A percentile compares a stretch with the other conserved stretches of the same genome.
phyloP scores from a whole-genome alignment of 2,329 filamentous ascomycete genomes.

The Nemania abortiva region DNA sequence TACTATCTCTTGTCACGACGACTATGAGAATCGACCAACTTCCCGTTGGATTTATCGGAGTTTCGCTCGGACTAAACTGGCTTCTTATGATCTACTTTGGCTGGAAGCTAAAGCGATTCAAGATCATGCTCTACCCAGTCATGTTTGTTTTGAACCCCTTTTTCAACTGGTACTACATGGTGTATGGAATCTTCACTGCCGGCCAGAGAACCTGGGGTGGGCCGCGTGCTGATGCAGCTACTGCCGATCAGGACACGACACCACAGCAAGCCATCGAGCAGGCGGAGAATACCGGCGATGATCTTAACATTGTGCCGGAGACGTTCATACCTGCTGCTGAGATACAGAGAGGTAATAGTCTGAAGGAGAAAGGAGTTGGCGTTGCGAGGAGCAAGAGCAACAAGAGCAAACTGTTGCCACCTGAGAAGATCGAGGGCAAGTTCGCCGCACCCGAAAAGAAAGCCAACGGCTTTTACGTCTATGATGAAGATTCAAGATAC shows the following conservation, averaged over 20 bases:
- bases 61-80: slow-evolving; percentile 95
- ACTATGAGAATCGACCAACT: slow-evolving; percentile 82
- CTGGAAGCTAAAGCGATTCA: slow-evolving; percentile 85
- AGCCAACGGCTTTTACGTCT: slow-evolving; percentile 76
- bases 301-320: slow-evolving; percentile 89
- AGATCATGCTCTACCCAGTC: slow-evolving; percentile 93
- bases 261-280: slow-evolving; percentile 86
- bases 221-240: slow-evolving; percentile 87
- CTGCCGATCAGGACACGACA: slow-evolving; percentile 80
- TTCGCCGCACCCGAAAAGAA: slow-evolving; percentile 79
- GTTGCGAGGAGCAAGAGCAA: slow-evolving; percentile 64
- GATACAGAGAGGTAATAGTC: slow-evolving; percentile 54
- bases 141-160: slow-evolving; percentile 98
- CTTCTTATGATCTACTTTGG: slow-evolving; percentile 97
- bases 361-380: slow-evolving; percentile 51
- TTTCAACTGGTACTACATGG: slow-evolving; percentile 99
- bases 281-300: slow-evolving; percentile 83
- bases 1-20: slow-evolving; percentile 86
- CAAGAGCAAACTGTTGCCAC: slow-evolving; percentile 75
- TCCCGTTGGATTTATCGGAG: slow-evolving; percentile 91
- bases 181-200: slow-evolving; percentile 95
- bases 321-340: slow-evolving; percentile 77
- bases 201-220: slow-evolving; percentile 96
- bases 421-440: slow-evolving; percentile 79
- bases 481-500: slow-evolving; percentile 75